A percentile compares a stretch with the other conserved stretches of the same genome.
phyloP scores from a whole-genome alignment of 768 basidiomycete genomes.

The Calocera cornea region DNA sequence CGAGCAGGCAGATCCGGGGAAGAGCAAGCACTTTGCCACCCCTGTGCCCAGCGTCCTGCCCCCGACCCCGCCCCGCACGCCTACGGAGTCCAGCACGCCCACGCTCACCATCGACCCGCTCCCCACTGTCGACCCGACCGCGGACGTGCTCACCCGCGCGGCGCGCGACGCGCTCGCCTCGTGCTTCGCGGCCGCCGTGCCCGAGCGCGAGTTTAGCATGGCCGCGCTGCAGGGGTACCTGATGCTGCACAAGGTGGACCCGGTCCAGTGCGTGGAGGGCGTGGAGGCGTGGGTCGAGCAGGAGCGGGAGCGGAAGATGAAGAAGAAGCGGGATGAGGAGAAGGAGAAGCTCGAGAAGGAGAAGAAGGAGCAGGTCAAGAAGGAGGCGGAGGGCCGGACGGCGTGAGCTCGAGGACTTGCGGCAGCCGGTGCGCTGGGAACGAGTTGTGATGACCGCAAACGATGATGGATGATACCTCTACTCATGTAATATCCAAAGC shows the following conservation, averaged over 20 bases:
- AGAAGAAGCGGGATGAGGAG: constrained; percentile 26
- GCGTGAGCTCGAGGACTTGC: neutral
- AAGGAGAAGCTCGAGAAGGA: constrained; percentile 19
- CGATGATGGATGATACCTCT: neutral
- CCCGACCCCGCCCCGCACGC: constrained; percentile 51
- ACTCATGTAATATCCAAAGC: neutral
- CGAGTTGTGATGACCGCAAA: neutral
- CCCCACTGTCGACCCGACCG: neutral
- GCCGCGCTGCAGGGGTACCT: constrained; percentile 55
- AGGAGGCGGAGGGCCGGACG: constrained; percentile 12
- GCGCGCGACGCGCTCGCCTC: constrained; percentile 37
- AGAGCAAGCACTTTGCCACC: constrained; percentile 9
- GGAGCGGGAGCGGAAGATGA: constrained; percentile 23
- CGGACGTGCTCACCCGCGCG: constrained; percentile 23
- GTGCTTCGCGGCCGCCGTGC: constrained; percentile 42
- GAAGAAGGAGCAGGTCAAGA: constrained; percentile 24
- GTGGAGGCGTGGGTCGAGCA: constrained; percentile 53
- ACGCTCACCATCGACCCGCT: neutral
- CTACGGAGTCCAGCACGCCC: constrained; percentile 27
- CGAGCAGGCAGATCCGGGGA: constrained; percentile 7
- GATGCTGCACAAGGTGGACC: constrained; percentile 52
- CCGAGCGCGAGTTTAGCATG: constrained; percentile 42
- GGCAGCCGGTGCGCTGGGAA: neutral
- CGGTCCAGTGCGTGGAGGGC: constrained; percentile 59
- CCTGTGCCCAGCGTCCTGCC: constrained; percentile 34